A percentile compares a stretch with the other conserved stretches of the same genome.
Evolutionary conservation across 768 basidiomycete species (phyloP).

Genomic region (Lyophyllum semitale): DNA sequence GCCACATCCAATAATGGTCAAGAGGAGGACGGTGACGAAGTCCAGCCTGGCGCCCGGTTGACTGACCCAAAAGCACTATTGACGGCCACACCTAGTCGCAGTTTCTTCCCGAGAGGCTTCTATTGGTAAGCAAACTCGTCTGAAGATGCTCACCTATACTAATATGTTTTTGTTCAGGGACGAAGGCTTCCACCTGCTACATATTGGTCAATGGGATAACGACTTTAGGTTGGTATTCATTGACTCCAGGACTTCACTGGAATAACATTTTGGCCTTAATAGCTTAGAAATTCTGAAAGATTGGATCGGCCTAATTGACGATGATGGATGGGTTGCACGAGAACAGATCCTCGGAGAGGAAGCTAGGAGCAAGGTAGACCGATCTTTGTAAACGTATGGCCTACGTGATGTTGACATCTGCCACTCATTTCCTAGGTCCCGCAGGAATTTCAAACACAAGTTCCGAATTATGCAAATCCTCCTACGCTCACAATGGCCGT

Average conservation of each 20-base stretch:
- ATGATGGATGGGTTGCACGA: slow-evolving; percentile 93
- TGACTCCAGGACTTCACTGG: neutral
- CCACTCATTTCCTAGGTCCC: slow-evolving; percentile 60
- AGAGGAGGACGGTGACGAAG: slow-evolving; percentile 39
- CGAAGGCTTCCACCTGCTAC: slow-evolving; percentile 93
- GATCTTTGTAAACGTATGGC: neutral
- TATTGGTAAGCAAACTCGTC: slow-evolving; percentile 69
- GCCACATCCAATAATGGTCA: slow-evolving; percentile 27
- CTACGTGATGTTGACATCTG: neutral
- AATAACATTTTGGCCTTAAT: neutral
- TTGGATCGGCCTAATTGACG: slow-evolving; percentile 91
- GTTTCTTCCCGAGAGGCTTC: slow-evolving; percentile 97
- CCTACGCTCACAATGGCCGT: slow-evolving; percentile 94
- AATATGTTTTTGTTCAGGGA: slow-evolving; percentile 58
- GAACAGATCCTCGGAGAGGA: slow-evolving; percentile 98
- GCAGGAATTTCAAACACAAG: slow-evolving; percentile 87
- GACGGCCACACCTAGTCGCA: slow-evolving; percentile 93
- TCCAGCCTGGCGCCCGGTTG: slow-evolving; percentile 55
- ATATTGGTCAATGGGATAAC: slow-evolving; percentile 93
- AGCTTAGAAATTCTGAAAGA: slow-evolving; percentile 88
- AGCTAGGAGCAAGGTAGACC: slow-evolving; percentile 83
- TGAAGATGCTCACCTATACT: slow-evolving; percentile 9
- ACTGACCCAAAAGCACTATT: slow-evolving; percentile 77
- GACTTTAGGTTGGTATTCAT: slow-evolving; percentile 61
- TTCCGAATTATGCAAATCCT: slow-evolving; percentile 93